These are phyloP conservation scores for Maudiozyma barnettii DNA, from an alignment of 805 yeast species.

Conservation along the genomic window DNA sequence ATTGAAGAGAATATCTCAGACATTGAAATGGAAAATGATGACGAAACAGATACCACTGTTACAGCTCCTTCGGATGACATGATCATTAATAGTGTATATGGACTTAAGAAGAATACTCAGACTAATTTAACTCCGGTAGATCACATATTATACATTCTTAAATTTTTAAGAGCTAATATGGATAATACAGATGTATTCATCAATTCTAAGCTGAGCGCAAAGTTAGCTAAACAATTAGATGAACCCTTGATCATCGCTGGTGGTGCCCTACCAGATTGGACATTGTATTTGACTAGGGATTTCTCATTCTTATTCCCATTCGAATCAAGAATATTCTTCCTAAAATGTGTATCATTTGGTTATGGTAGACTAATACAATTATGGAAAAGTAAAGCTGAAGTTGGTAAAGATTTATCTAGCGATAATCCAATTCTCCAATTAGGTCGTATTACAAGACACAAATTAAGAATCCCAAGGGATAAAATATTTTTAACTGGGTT, in stretches of 20 bases:
- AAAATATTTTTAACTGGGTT: conserved; percentile 66
- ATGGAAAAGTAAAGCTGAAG: conserved; percentile 53
- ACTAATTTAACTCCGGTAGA: conserved; percentile 7
- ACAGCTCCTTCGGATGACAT: background rate
- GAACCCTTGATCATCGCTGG: conserved; percentile 84
- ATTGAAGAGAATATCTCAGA: background rate
- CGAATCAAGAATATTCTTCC: conserved; percentile 64
- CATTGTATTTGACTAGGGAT: conserved; percentile 56
- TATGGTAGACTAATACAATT: conserved; percentile 70
- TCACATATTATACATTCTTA: conserved; percentile 40
- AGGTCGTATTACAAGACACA: conserved; percentile 72
- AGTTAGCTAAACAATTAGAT: conserved; percentile 76
- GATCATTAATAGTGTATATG: conserved; percentile 12
- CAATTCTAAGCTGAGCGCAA: conserved; percentile 77
- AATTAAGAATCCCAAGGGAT: conserved; percentile 65
- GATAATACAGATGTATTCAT: conserved; percentile 36
- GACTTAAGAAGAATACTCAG: background rate
- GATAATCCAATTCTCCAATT: conserved; percentile 34
- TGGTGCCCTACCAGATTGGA: conserved; percentile 81
- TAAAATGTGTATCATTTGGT: conserved; percentile 87
- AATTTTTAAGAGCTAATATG: conserved; percentile 32
- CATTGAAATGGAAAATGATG: background rate
- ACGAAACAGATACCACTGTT: background rate
- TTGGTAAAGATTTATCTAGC: conserved; percentile 25
- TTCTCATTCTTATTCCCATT: conserved; percentile 81